Evolutionary conservation across 208 protist genomes (phyloP).

Genomic region (Leishmania turanica): DNA sequence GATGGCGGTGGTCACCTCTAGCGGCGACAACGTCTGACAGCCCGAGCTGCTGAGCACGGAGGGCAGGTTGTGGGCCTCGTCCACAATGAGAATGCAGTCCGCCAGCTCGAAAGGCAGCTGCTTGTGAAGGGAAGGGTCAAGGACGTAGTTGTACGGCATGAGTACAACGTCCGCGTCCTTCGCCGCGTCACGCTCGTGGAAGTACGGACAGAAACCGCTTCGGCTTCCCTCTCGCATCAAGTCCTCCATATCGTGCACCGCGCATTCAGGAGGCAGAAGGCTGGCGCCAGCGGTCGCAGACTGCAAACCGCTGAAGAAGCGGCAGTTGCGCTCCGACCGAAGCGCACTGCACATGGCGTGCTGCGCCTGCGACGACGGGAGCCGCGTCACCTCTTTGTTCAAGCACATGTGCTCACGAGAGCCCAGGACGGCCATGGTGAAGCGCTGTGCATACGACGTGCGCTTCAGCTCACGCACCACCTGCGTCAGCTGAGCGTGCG

Average conservation of each 20-base stretch:
- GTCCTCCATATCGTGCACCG: conserved; percentile 95
- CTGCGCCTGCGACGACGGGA: conserved; percentile 71
- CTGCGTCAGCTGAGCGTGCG: conserved; percentile 98
- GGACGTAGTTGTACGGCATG: conserved; percentile 98
- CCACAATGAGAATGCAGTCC: conserved; percentile 93
- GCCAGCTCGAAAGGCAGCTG: conserved; percentile 84
- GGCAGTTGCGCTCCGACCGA: conserved; percentile 68
- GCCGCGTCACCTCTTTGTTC: conserved; percentile 80
- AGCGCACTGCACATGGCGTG: conserved; percentile 73
- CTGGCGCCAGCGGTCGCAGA: conserved; percentile 17
- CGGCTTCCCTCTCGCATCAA: conserved; percentile 73
- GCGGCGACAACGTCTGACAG: conserved; percentile 66
- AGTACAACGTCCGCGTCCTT: conserved; percentile 95
- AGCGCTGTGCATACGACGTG: conserved; percentile 79
- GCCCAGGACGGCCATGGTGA: conserved; percentile 92
- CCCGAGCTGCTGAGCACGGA: conserved; percentile 60
- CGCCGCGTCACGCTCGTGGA: conserved; percentile 80
- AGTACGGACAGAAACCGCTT: conserved; percentile 96
- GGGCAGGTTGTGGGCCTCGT: conserved; percentile 97
- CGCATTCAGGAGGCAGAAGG: conserved; percentile 29
- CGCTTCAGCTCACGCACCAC: conserved; percentile 96
- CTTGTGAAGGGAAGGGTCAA: conserved; percentile 91
- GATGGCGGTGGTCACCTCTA: conserved; percentile 80
- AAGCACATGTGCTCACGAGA: conserved; percentile 98
- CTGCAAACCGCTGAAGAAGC: conserved; percentile 71